Base-by-base conservation (phyloP, 768 basidiomycete species). In the Pleurotus eryngii region DNA sequence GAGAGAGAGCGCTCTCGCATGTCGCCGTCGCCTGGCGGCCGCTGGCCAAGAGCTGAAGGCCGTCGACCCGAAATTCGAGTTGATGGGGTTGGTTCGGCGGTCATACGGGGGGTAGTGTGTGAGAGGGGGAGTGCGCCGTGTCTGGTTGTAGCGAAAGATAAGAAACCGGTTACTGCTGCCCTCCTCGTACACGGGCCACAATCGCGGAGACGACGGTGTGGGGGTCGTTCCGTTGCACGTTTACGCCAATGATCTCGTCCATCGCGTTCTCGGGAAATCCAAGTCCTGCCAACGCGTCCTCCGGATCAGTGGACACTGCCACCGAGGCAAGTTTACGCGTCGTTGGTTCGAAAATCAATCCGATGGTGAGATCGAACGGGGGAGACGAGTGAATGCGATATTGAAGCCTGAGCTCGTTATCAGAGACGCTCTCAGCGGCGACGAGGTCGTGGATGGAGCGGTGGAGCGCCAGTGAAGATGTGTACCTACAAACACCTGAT, bases 361-460 rank as follows among this genome's bases (percentile, higher is more conserved):
- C 78, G 56, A 92, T 77, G 0, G 74, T 77, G 5, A 89, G 61
- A 9, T 69, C 70, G 11, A 64, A 70, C 2, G 72, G 65, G 12
- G 66, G 63, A 7, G 59, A 47, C 37, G 65, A 46, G 39, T 73
- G 67, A 51, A 90, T 64, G 46, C 65, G 69, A 68, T 94, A 95
- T 7, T 81, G 81, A 45, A 95, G 75, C 26, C 83, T 81, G 24
- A 93, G 75, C 66, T 92, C 90, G 69, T 92, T 91, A 58, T 91
- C 89, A 1, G 90, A 85, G 24, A 77, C 78, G 1, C 80, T 73
- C 26, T 82, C 76, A 4, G 81, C 81, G 8, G 83, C 81, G 55
- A 81, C 73, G 60, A 94, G 79, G 45, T 80, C 80, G 45, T 82
- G 73, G 12, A 91, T 70, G 0, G 81, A 77, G 20, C 80, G 82